phyloP scores from a whole-genome alignment of 2,329 filamentous ascomycete species.

The Cordyceps sp. region DNA sequence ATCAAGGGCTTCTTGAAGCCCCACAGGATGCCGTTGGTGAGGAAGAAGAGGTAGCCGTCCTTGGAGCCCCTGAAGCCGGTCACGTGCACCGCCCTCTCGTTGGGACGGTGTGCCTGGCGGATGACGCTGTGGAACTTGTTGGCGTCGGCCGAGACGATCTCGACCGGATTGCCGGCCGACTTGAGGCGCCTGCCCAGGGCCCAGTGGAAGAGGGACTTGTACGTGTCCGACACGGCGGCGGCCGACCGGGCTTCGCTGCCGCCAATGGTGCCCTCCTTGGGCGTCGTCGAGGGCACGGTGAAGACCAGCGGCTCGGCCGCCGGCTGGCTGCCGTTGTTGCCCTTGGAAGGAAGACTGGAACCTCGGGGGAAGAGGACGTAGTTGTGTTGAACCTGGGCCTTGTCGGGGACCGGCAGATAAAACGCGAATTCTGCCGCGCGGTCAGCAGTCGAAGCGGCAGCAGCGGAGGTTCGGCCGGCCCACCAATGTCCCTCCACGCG shows the following conservation, averaged over 20 bases:
- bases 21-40: constrained; percentile 51
- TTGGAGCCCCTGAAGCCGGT: constrained; percentile 51
- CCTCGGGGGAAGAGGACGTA: constrained; percentile 45
- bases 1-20: constrained; percentile 54
- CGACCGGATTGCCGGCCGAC: constrained; percentile 26
- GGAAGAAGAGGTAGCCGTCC: constrained; percentile 51
- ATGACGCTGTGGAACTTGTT: constrained; percentile 39
- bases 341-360: constrained; percentile 33
- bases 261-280: constrained; percentile 40
- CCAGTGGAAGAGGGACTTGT: constrained; percentile 43
- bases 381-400: constrained; percentile 47
- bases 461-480: constrained; percentile 4
- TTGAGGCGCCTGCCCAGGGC: constrained; percentile 35
- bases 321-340: constrained; percentile 17
- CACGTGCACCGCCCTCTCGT: constrained; percentile 48
- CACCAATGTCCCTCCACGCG: constrained; percentile 46
- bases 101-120: constrained; percentile 39
- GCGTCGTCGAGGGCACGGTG: constrained; percentile 40
- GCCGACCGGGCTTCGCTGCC: constrained; percentile 33
- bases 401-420: constrained; percentile 48
- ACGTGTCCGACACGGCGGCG: constrained; percentile 38
- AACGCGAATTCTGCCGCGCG: constrained; percentile 37
- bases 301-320: constrained; percentile 44
- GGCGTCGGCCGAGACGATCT: constrained; percentile 35
- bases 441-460: constrained; percentile 3